Percentiles rank a stretch among this genome's conserved stretches.
Evolutionary conservation across 2,329 filamentous ascomycete genomes (phyloP).

Genomic region (Myriosclerotinia curreyana): DNA sequence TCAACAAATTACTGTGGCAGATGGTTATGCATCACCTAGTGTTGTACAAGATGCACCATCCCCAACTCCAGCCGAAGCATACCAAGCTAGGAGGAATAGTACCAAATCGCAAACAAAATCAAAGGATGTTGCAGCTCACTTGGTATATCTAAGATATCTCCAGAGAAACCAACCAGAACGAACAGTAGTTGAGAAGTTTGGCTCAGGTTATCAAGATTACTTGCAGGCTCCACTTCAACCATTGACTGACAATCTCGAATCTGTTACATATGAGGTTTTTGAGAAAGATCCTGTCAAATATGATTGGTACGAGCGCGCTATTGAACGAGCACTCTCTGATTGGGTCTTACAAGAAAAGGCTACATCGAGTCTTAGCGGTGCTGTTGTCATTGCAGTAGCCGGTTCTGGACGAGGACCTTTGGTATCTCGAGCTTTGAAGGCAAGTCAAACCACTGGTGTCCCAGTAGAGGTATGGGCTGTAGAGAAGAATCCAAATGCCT

Average conservation of each 20-base stretch:
- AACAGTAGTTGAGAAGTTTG: conserved; percentile 62
- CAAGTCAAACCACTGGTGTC: conserved; percentile 72
- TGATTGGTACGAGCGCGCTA: conserved; percentile 86
- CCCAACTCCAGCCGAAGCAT: conserved; percentile 68
- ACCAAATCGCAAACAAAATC: conserved; percentile 46
- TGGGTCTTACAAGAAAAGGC: conserved; percentile 72
- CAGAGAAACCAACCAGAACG: conserved; percentile 74
- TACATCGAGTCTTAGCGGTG: conserved; percentile 66
- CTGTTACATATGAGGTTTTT: conserved; percentile 96
- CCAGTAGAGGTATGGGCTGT: conserved; percentile 85
- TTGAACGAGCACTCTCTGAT: conserved; percentile 75
- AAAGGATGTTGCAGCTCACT: conserved; percentile 59
- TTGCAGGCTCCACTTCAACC: conserved; percentile 93
- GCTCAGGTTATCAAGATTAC: conserved; percentile 86
- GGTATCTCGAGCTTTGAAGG: conserved; percentile 80
- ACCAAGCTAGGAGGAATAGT: conserved; percentile 44
- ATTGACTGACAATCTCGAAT: conserved; percentile 92
- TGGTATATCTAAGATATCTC: conserved; percentile 80
- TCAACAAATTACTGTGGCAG: conserved; percentile 32
- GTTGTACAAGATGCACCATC: conserved; percentile 42
- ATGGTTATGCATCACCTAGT: conserved; percentile 43
- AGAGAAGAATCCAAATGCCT: conserved; percentile 98
- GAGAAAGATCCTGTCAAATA: conserved; percentile 99
- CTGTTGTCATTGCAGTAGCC: conserved; percentile 84
- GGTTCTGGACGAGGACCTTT: conserved; percentile 91